Conservation (phyloP, 2,329 filamentous ascomycete species). For the Venturia carpophila region DNA sequence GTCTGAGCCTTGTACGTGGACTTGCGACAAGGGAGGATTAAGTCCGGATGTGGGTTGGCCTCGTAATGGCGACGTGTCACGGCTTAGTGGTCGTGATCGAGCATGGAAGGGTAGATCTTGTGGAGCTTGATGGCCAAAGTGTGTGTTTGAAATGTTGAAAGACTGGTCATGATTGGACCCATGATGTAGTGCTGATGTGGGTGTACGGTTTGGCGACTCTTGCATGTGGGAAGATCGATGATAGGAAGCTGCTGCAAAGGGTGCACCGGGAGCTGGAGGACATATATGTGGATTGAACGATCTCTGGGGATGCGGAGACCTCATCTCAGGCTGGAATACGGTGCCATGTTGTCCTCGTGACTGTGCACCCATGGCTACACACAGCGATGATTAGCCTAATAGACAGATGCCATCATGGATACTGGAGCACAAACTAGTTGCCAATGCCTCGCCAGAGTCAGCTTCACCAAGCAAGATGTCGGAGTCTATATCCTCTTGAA, state of each 20-base stretch:
- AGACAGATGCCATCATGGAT: not conserved
- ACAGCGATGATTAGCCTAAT: not conserved
- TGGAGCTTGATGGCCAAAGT: not conserved
- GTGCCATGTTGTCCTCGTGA: not conserved
- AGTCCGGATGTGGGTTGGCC: not conserved
- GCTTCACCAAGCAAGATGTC: slow-evolving; percentile 7
- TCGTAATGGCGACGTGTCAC: not conserved
- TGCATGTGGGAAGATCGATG: not conserved
- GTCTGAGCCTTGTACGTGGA: not conserved
- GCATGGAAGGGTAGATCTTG: not conserved
- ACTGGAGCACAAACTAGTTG: not conserved
- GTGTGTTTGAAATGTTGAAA: not conserved
- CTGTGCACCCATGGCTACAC: not conserved
- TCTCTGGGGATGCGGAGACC: not conserved
- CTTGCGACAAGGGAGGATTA: not conserved
- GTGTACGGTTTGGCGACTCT: not conserved
- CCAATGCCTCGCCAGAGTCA: not conserved
- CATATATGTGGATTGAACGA: not conserved
- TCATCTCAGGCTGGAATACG: not conserved
- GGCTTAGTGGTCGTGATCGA: not conserved
- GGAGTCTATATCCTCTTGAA: not conserved
- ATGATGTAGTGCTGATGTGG: not conserved
- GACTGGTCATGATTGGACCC: not conserved
- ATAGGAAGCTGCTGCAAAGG: not conserved
- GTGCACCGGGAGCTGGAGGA: not conserved